Evolutionary conservation across 2,329 filamentous ascomycete species (phyloP).

Genomic region (Aspergillus texensis): DNA sequence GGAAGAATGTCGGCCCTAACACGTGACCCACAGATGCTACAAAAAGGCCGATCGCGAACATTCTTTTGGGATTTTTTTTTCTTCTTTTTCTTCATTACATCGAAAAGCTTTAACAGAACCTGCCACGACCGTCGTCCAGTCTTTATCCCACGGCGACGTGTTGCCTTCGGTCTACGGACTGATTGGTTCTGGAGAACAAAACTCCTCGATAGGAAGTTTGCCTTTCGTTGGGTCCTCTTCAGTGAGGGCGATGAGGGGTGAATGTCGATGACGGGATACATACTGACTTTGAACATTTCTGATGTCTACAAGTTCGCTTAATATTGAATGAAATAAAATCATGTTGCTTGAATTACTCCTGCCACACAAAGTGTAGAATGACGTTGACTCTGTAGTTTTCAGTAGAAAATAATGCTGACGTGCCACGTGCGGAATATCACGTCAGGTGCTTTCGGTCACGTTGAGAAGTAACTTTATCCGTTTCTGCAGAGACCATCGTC

Average conservation of each 20-base stretch:
- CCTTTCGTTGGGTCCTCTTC: constrained; percentile 69
- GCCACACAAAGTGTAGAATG: neutral
- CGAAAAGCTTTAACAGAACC: constrained; percentile 64
- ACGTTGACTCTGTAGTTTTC: neutral
- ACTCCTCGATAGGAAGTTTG: constrained; percentile 70
- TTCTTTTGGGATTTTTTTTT: constrained; percentile 25
- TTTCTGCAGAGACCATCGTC: neutral
- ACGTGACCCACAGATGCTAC: constrained; percentile 35
- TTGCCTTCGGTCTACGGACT: constrained; percentile 66
- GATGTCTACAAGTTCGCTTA: neutral
- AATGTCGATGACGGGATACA: constrained; percentile 72
- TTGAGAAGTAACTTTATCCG: neutral
- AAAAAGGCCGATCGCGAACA: constrained; percentile 25
- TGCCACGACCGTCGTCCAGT: constrained; percentile 70
- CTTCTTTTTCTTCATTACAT: constrained; percentile 52
- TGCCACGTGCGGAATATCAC: neutral
- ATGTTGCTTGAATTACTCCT: neutral
- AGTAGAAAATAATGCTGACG: neutral
- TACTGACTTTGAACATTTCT: neutral
- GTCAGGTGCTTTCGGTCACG: neutral
- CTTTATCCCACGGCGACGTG: constrained; percentile 60
- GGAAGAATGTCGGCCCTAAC: constrained; percentile 28
- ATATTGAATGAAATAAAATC: neutral
- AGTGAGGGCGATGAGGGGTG: constrained; percentile 69
- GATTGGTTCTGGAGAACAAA: constrained; percentile 67